phyloP scores from a whole-genome alignment of 352 stramenopile species.

The Phytopythium helicoides region DNA sequence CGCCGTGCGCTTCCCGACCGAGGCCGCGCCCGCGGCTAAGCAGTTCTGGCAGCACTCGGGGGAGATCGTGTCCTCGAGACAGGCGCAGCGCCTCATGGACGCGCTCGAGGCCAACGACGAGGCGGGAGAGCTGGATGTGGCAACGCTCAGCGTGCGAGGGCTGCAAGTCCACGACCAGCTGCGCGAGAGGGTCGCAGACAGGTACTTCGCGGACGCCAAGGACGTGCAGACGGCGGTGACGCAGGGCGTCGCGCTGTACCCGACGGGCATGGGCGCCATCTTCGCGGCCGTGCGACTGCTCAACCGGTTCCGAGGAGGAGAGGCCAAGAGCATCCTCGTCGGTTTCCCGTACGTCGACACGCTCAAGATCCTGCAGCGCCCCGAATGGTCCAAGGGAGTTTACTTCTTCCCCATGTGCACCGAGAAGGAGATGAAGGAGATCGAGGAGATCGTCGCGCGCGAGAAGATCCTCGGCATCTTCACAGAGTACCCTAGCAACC shows the following conservation, averaged over 20 bases:
- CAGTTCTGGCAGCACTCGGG: slow-evolving; percentile 94
- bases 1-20: slow-evolving; percentile 73
- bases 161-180: slow-evolving; percentile 36
- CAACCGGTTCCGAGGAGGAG: slow-evolving; percentile 32
- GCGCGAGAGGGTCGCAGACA: slow-evolving; percentile 42
- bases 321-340: slow-evolving; percentile 82
- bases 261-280: slow-evolving; percentile 89
- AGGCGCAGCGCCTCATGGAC: slow-evolving; percentile 64
- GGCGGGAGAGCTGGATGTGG: neutral
- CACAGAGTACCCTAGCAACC: slow-evolving; percentile 93
- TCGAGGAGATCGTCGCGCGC: slow-evolving; percentile 65
- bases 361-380: slow-evolving; percentile 88
- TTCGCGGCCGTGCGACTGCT: slow-evolving; percentile 79
- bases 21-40: slow-evolving; percentile 52
- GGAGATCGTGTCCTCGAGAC: slow-evolving; percentile 89
- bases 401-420: slow-evolving; percentile 89
- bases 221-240: neutral
- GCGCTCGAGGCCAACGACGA: slow-evolving; percentile 26
- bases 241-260: slow-evolving; percentile 70
- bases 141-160: slow-evolving; percentile 10
- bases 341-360: slow-evolving; percentile 95
- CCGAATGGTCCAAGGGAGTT: slow-evolving; percentile 85
- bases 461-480: slow-evolving; percentile 88
- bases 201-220: slow-evolving; percentile 37
- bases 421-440: slow-evolving; percentile 50